phyloP scores from a whole-genome alignment of 2,329 filamentous ascomycete genomes.

The Apiospora arundinis region DNA sequence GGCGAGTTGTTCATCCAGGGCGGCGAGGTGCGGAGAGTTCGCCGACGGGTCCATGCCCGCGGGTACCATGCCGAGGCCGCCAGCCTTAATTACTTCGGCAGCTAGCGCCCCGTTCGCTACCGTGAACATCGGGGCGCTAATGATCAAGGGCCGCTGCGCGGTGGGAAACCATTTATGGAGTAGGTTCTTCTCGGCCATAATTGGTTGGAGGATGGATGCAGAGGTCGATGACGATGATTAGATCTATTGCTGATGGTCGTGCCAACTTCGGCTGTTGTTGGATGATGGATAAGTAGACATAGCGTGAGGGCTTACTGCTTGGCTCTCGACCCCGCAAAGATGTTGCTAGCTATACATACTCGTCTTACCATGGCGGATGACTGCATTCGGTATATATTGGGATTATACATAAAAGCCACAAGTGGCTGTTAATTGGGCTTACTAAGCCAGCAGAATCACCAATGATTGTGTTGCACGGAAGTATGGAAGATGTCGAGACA shows the following conservation, averaged over 20 bases:
- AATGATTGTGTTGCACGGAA: too few relatives aligned
- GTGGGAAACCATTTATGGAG: slow-evolving; percentile 42
- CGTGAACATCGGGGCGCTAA: slow-evolving; percentile 50
- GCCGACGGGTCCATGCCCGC: slow-evolving; percentile 15
- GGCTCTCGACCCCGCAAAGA: background rate
- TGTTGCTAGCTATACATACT: background rate
- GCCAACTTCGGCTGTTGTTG: too few relatives aligned
- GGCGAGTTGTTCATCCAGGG: slow-evolving; percentile 40
- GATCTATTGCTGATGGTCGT: background rate
- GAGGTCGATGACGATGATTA: background rate
- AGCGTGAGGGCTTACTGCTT: background rate
- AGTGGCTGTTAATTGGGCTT: background rate
- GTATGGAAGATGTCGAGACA: too few relatives aligned
- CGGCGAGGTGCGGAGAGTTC: slow-evolving; percentile 33
- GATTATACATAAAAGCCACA: background rate
- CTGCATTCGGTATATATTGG: background rate
- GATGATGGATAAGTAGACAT: background rate
- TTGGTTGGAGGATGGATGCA: background rate
- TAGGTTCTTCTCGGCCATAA: slow-evolving; percentile 11
- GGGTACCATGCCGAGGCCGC: slow-evolving; percentile 40
- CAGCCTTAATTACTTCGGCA: slow-evolving; percentile 46
- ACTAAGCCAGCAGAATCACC: too few relatives aligned
- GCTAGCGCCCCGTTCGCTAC: slow-evolving; percentile 45
- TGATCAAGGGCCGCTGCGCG: slow-evolving; percentile 43
- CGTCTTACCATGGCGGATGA: background rate